These are phyloP conservation scores for Solioccasus polychromus DNA, from an alignment of 768 basidiomycete species.

Conservation along the genomic window DNA sequence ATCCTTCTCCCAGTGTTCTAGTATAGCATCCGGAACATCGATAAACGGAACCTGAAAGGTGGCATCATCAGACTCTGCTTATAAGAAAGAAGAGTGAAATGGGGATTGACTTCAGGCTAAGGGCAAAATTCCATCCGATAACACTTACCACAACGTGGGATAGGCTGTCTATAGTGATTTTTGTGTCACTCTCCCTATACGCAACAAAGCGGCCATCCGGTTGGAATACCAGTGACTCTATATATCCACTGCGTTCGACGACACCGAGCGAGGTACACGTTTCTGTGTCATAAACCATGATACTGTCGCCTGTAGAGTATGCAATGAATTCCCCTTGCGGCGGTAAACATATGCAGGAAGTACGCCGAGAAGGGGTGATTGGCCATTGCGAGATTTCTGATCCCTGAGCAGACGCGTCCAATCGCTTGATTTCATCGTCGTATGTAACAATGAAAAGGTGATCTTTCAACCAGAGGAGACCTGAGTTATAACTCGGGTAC, in stretches of 20 bases:
- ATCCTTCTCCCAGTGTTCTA: too few species aligned
- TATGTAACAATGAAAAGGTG: conserved; percentile 1
- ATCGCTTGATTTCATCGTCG: neutral
- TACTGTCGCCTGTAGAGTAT: neutral
- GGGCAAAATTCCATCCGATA: neutral
- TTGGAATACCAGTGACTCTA: neutral
- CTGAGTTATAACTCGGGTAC: neutral
- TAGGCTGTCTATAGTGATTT: neutral
- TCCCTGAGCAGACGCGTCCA: neutral
- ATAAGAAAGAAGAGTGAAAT: neutral
- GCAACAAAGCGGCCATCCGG: conserved; percentile 1
- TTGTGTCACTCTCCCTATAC: neutral
- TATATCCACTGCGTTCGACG: neutral
- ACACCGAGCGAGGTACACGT: neutral
- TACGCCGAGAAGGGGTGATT: neutral
- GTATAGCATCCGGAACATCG: too few species aligned
- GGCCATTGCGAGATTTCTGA: neutral
- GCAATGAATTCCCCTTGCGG: conserved; percentile 1
- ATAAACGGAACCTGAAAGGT: neutral
- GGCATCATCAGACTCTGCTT: neutral
- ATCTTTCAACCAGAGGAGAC: conserved; percentile 6
- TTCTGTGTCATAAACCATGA: conserved; percentile 1
- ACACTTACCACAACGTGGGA: neutral
- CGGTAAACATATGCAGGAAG: conserved; percentile 1
- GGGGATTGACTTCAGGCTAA: neutral